These are phyloP conservation scores for Boletus vermiculosoides DNA, from an alignment of 768 basidiomycete genomes.

Conservation along the genomic window DNA sequence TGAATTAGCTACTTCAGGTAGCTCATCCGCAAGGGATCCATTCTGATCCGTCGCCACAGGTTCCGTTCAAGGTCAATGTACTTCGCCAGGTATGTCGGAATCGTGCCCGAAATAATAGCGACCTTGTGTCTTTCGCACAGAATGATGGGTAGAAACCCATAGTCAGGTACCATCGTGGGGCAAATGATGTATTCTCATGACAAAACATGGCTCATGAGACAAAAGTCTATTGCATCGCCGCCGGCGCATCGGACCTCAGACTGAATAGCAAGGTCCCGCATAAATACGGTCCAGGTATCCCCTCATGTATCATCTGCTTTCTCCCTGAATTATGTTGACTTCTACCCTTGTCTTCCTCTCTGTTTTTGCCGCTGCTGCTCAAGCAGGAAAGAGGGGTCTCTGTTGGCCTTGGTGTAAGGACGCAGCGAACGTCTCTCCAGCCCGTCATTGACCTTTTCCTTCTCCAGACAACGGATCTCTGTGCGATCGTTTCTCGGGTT, in stretches of 20 bases:
- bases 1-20: neutral
- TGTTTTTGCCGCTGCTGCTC: conserved; percentile 17
- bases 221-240: neutral
- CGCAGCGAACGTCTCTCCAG: neutral
- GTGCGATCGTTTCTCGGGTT: conserved; percentile 16
- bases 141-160: neutral
- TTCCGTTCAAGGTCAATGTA: neutral
- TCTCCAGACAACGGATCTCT: conserved; percentile 29
- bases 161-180: neutral
- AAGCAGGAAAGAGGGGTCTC: conserved; percentile 40
- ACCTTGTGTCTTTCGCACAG: neutral
- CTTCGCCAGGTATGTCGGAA: neutral
- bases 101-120: neutral
- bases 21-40: neutral
- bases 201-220: neutral
- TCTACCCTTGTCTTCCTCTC: conserved; percentile 18
- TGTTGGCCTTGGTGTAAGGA: conserved; percentile 37
- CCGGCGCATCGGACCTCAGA: neutral
- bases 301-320: neutral
- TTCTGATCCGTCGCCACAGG: conserved; percentile 1
- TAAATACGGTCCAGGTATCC: conserved; percentile 12
- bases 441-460: neutral
- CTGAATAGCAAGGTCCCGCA: neutral
- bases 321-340: conserved; percentile 16
- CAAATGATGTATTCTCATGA: neutral